A percentile compares a stretch with the other conserved stretches of the same genome.
These are phyloP conservation scores for Elsinoe australis DNA, from an alignment of 2,329 filamentous ascomycete species.

Conservation along the genomic window DNA sequence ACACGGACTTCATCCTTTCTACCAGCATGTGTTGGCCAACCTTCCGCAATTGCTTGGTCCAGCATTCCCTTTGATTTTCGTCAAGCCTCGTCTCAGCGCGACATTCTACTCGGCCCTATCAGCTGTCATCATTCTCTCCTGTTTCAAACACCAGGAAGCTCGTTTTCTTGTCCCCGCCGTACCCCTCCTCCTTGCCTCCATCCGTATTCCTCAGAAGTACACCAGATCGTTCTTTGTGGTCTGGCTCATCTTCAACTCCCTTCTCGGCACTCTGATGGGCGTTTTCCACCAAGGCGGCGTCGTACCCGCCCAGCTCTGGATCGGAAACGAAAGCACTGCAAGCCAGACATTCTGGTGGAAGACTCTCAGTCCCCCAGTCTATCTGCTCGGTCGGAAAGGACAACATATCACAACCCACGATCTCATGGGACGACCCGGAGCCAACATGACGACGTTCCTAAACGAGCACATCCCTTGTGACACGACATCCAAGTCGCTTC, in stretches of 20 bases:
- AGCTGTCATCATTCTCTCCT: slow-evolving; percentile 61
- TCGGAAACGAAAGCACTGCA: slow-evolving; percentile 60
- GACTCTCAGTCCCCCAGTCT: slow-evolving; percentile 73
- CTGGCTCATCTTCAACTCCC: slow-evolving; percentile 64
- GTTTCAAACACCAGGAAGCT: slow-evolving; percentile 73
- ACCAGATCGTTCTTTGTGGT: slow-evolving; percentile 45
- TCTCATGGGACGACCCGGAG: slow-evolving; percentile 63
- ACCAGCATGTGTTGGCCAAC: slow-evolving; percentile 46
- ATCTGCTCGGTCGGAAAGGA: slow-evolving; percentile 70
- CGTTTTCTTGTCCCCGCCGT: slow-evolving; percentile 69
- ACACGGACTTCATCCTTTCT: slow-evolving; percentile 47
- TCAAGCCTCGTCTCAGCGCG: slow-evolving; percentile 48
- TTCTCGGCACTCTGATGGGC: slow-evolving; percentile 67
- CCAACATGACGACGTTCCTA: slow-evolving; percentile 53
- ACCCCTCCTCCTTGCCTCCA: slow-evolving; percentile 66
- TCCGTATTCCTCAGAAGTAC: slow-evolving; percentile 55
- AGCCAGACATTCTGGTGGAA: slow-evolving; percentile 76
- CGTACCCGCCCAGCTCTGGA: slow-evolving; percentile 65
- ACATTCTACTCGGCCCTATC: slow-evolving; percentile 67
- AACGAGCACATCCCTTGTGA: slow-evolving; percentile 55
- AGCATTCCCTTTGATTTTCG: slow-evolving; percentile 40
- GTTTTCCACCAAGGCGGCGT: slow-evolving; percentile 74
- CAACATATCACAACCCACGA: slow-evolving; percentile 63
- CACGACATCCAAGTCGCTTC: slow-evolving; percentile 31
- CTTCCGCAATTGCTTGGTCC: slow-evolving; percentile 48